A percentile compares a stretch with the other conserved stretches of the same genome.
These are phyloP conservation scores for Chlorella ohadii DNA, from an alignment of 139 green algal species.

Conservation along the genomic window DNA sequence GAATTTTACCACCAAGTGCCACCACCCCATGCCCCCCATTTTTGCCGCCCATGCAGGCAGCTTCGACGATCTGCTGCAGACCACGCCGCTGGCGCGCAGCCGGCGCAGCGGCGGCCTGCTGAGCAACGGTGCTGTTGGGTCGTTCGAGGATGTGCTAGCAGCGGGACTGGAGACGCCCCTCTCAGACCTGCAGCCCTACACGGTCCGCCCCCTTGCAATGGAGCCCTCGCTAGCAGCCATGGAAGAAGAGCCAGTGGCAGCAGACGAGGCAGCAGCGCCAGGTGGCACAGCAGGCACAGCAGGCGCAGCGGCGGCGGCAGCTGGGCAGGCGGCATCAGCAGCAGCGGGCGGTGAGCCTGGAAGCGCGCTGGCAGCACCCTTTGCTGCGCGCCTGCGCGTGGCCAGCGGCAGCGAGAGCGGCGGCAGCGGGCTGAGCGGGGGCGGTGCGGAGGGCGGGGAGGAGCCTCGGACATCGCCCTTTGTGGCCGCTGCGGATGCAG, in stretches of 20 bases:
- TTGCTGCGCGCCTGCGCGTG: slow-evolving; percentile 4
- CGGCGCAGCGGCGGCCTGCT: neutral
- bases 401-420: neutral
- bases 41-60: neutral
- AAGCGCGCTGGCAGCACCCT: neutral
- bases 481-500: no score
- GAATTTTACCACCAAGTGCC: no score
- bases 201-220: neutral
- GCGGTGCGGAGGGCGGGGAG: neutral
- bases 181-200: slow-evolving; percentile 15
- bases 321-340: neutral
- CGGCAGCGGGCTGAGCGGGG: neutral
- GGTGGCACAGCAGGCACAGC: neutral
- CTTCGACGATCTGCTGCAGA: neutral
- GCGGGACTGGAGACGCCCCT: slow-evolving; percentile 2
- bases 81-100: neutral
- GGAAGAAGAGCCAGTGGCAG: neutral
- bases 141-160: neutral
- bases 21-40: no score
- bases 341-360: neutral
- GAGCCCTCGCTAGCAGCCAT: neutral
- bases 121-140: neutral
- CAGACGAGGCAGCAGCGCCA: no score
- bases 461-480: neutral
- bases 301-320: neutral